Base-by-base conservation (phyloP, 2,329 filamentous ascomycete species). In the Graphiopsis chlorocephala region DNA sequence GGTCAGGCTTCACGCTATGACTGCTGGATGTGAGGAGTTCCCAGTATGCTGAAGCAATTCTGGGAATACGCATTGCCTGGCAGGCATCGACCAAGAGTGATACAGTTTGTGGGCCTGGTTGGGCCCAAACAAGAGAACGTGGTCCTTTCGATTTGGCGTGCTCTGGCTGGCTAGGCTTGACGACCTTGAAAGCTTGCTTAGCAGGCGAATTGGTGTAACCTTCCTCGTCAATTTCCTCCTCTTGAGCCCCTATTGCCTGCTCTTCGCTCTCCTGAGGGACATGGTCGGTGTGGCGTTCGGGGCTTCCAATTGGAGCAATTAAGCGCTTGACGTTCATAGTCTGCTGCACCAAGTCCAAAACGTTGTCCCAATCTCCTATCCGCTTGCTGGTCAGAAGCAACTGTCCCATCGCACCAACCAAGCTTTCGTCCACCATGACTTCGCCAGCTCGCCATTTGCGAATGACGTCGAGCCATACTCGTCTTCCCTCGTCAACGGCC, bases 321-420 rank as follows among this genome's bases (percentile, higher is more conserved):
- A 81, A 69, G 80, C 86, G 85, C 35, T 89, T 86, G 48, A 97
- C 84, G 55, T 86, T 85, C 87, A 94, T 93, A 0, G 92, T 91
- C 77, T 97, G 89, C 69, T 92, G 84, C n/a, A 96, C 78, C 23
- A 97, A 81, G 45, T 86, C 85, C 25, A 97, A 83, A 2, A 97
- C 81, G 70, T 92, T 86, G 67, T 90, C 86, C 76, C 85, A 88
- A 70, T 95, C 88, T 58, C 82, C 77, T 20, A 85, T 80, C 12
- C 83, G 78, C 38, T 77, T 79, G 17, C 90, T 87, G 58, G 89
- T 79, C 25, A 93, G 78, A n/a, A 98, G 81, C 3, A 97, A 70
- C 38, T 88, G 84, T 6, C 89, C 92, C 91, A 98, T 96, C 31
- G 90, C 84, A 72, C 87, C 89, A 3, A 96, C 89, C 23, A 98